Percentiles rank a stretch among this genome's conserved stretches.
Conservation (phyloP, 78 protist genomes). For the Pigoraptor vietnamica region DNA sequence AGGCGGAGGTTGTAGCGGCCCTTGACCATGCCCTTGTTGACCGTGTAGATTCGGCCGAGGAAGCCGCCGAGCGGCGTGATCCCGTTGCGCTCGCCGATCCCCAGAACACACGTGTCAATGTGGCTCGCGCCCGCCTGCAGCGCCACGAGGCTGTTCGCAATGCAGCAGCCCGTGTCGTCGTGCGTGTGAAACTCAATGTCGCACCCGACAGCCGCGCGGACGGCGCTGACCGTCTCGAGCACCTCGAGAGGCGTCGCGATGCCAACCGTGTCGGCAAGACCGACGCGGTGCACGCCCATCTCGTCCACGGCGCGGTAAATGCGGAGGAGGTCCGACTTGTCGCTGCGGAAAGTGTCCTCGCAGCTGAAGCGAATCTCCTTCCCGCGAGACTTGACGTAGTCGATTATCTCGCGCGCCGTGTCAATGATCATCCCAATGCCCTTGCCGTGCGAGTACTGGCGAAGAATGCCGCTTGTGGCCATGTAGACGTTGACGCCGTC, state of each 20-base stretch:
- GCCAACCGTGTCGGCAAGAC: constrained; percentile 72
- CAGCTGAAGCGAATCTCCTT: constrained; percentile 61
- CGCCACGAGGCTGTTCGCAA: constrained; percentile 61
- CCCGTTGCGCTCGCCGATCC: constrained; percentile 79
- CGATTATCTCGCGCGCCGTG: constrained; percentile 50
- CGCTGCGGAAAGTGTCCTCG: constrained; percentile 65
- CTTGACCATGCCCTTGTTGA: constrained; percentile 29
- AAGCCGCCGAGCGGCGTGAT: constrained; percentile 72
- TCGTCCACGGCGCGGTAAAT: constrained; percentile 46
- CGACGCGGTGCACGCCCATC: constrained; percentile 60
- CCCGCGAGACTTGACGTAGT: constrained; percentile 35
- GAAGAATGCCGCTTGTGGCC: constrained; percentile 49
- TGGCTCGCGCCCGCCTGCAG: constrained; percentile 65
- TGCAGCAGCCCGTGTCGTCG: constrained; percentile 71
- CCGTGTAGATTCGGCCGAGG: constrained; percentile 64
- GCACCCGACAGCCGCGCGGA: constrained; percentile 23
- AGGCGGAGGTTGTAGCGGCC: constrained; percentile 27
- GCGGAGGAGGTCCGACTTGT: constrained; percentile 34
- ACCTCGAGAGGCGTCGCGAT: constrained; percentile 47
- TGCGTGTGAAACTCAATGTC: constrained; percentile 69
- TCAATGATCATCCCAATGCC: constrained; percentile 43
- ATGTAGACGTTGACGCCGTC: constrained; percentile 60
- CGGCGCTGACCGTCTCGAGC: constrained; percentile 33
- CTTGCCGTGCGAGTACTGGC: constrained; percentile 63
- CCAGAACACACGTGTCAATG: constrained; percentile 67